Conservation (phyloP, 805 yeast species). For the Lipomyces sp. region DNA sequence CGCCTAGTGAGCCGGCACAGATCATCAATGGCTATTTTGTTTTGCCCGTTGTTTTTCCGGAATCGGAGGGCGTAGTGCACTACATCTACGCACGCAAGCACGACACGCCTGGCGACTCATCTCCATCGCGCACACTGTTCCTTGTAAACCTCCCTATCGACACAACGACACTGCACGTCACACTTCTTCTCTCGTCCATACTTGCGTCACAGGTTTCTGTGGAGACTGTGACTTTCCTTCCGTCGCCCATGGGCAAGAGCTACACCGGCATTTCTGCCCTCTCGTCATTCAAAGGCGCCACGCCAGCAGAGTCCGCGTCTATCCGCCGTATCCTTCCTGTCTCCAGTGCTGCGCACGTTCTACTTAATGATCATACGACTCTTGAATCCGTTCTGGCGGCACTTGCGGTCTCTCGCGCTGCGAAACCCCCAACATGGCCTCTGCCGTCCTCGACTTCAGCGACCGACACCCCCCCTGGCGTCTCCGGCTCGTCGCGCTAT, state of each 20-base stretch:
- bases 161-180: conserved; percentile 25
- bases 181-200: conserved; percentile 28
- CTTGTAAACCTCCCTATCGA: conserved; percentile 24
- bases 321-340: conserved; percentile 30
- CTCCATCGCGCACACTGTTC: conserved; percentile 22
- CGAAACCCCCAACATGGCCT: conserved; percentile 59
- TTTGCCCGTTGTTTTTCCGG: conserved; percentile 12
- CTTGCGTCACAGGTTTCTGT: background rate
- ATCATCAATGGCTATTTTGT: conserved; percentile 13
- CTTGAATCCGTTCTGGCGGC: conserved; percentile 60
- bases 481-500: conserved; percentile 41
- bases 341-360: conserved; percentile 13
- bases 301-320: background rate
- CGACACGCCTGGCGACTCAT: conserved; percentile 8
- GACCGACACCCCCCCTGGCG: conserved; percentile 43
- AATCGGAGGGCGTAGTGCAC: conserved; percentile 15
- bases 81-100: conserved; percentile 32
- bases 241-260: conserved; percentile 35
- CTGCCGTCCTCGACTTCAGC: conserved; percentile 64
- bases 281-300: conserved; percentile 9
- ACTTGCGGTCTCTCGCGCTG: conserved; percentile 29
- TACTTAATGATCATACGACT: conserved; percentile 43
- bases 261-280: conserved; percentile 30
- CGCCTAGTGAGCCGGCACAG: conserved; percentile 1
- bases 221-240: conserved; percentile 9